Evolutionary conservation across 345 rosid species (phyloP), one percentile per base, ranked within the genome.

Genomic region (Hirschfeldia incana): DNA sequence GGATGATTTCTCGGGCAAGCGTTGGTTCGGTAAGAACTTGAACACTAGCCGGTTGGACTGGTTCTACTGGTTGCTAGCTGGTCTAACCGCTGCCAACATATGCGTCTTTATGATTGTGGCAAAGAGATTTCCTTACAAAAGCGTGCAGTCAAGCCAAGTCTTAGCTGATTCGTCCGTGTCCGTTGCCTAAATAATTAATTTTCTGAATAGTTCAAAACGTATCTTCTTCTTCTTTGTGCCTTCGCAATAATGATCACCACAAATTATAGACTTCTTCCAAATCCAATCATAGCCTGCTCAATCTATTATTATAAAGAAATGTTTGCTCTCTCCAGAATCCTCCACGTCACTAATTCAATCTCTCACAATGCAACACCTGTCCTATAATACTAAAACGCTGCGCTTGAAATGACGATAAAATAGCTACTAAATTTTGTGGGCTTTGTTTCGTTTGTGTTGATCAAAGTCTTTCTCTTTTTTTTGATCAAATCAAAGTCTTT

Each of bases 1-100:
- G 0, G 82, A 79, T 6, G 80, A 80, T 27, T 39, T 76, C 9
- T 72, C 77, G 1, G 91, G 86, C 9, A 80, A 36, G 68, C 81
- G 89, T 61, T 91, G 92, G 97, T 85, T 94, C 33, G 97, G 98
- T 0, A 89, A 92, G 79, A 93, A 91, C 80, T 71, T 91, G 32
- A 92, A 91, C 66, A 85, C 83, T 49, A 94, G 98, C 80, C 88
- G 89, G 6, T 70, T 94, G 27, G 97, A 92, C 80, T 67, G 88
- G 1, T 94, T 91, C 76, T 94, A 91, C 81, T 89, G 89, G 94
- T 78, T 91, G n/a, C 60, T 92, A 49, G 94, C 97, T 0, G 85
- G 76, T 28, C 28, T 89, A 0, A 72, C 79, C 0, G 62, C 83
- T 0, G 83, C 69, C 1, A 92, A 94, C 75, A 67, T 87, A 81